Percentiles rank a stretch among this genome's conserved stretches.
These are phyloP conservation scores for Colletotrichum lentis DNA, from an alignment of 2,329 filamentous ascomycete genomes.

Conservation along the genomic window DNA sequence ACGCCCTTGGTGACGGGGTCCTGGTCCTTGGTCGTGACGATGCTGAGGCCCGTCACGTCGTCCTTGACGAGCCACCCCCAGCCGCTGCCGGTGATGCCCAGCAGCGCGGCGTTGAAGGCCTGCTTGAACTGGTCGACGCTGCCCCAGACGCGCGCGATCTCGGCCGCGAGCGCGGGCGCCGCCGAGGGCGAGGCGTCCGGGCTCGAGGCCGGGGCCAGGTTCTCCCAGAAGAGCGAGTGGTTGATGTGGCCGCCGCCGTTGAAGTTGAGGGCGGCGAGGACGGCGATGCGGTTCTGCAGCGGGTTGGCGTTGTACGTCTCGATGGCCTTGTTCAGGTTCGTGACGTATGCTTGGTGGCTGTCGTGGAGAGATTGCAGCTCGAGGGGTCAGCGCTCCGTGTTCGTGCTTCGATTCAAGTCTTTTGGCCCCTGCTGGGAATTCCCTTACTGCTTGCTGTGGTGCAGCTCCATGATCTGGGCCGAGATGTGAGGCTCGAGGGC, in stretches of 20 bases:
- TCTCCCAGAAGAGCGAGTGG: conserved; percentile 92
- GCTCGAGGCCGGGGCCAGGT: conserved; percentile 70
- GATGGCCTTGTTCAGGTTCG: conserved; percentile 75
- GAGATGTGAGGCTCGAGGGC: conserved; percentile 79
- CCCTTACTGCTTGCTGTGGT: conserved; percentile 72
- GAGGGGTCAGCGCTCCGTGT: too few species aligned
- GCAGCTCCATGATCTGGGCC: conserved; percentile 80
- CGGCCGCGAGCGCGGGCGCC: conserved; percentile 66
- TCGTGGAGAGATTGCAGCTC: background rate
- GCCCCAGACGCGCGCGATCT: conserved; percentile 74
- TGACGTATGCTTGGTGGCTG: conserved; percentile 77
- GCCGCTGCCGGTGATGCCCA: conserved; percentile 82
- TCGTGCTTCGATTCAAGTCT: too few species aligned
- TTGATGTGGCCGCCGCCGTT: conserved; percentile 94
- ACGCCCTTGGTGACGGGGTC: conserved; percentile 73
- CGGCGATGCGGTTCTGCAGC: conserved; percentile 63
- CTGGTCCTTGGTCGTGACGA: conserved; percentile 87
- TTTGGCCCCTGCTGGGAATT: too few species aligned
- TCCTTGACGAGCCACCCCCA: conserved; percentile 88
- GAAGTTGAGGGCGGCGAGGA: conserved; percentile 81
- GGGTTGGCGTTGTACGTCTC: conserved; percentile 61
- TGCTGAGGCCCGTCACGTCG: conserved; percentile 65
- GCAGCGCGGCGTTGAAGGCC: conserved; percentile 69
- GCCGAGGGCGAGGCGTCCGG: conserved; percentile 63
- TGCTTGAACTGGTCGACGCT: conserved; percentile 70